Percentiles rank a stretch among this genome's conserved stretches.
Evolutionary conservation across 352 stramenopile species (phyloP).

Genomic region (Globisporangium apiculatum): DNA sequence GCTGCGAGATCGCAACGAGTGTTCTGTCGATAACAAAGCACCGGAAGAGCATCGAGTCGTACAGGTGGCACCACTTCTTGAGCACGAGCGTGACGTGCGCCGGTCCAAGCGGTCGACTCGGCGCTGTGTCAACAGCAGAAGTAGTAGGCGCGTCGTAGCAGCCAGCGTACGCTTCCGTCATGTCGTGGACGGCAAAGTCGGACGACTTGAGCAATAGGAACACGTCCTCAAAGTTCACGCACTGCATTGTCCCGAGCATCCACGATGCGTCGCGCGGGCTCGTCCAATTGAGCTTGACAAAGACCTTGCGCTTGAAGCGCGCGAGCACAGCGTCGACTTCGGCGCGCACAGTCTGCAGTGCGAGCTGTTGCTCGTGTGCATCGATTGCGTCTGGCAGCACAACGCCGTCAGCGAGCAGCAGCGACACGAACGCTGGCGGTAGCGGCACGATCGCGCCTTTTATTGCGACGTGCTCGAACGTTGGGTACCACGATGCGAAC

Average conservation of each 20-base stretch:
- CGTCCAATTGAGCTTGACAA: conserved; percentile 95
- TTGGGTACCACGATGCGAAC: conserved; percentile 64
- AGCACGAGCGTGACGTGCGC: conserved; percentile 76
- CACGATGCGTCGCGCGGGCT: conserved; percentile 90
- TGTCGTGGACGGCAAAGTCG: conserved; percentile 89
- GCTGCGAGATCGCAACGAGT: conserved; percentile 88
- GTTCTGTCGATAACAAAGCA: conserved; percentile 85
- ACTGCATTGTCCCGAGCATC: conserved; percentile 85
- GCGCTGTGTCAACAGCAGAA: neutral
- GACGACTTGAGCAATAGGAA: conserved; percentile 78
- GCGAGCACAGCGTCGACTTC: conserved; percentile 64
- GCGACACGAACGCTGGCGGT: conserved; percentile 39
- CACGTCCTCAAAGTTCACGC: conserved; percentile 75
- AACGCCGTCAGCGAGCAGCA: conserved; percentile 67
- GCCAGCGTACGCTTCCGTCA: conserved; percentile 78
- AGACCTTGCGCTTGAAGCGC: conserved; percentile 56
- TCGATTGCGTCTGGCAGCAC: conserved; percentile 28
- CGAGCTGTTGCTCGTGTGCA: conserved; percentile 20
- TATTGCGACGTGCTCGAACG: conserved; percentile 51
- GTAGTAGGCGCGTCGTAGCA: conserved; percentile 26
- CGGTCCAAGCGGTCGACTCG: conserved; percentile 8
- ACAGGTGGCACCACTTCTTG: conserved; percentile 94
- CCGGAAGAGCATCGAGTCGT: conserved; percentile 94
- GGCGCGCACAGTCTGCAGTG: conserved; percentile 32
- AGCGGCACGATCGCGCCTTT: conserved; percentile 54